These are phyloP conservation scores for Plasmopara halstedii DNA, from an alignment of 352 stramenopile species.

Conservation along the genomic window DNA sequence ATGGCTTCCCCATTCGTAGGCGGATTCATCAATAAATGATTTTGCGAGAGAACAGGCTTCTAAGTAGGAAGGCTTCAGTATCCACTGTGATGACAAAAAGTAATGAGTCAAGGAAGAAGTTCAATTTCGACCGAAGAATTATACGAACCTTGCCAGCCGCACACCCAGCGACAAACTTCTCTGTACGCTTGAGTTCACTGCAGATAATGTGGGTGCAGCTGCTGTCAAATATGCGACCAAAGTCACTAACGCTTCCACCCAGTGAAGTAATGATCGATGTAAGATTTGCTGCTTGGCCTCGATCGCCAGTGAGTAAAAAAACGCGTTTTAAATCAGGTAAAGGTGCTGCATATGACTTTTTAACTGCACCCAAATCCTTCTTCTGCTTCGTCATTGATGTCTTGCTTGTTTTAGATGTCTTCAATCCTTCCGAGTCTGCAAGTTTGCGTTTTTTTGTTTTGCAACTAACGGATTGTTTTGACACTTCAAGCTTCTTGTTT, in stretches of 20 bases:
- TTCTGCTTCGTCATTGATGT: slow-evolving; percentile 23
- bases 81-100: slow-evolving; percentile 46
- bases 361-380: slow-evolving; percentile 11
- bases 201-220: slow-evolving; percentile 82
- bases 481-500: slow-evolving; percentile 11
- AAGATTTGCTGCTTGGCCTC: slow-evolving; percentile 64
- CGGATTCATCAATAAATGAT: slow-evolving; percentile 64
- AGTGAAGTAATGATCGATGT: slow-evolving; percentile 68
- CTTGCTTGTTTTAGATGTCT: slow-evolving; percentile 7
- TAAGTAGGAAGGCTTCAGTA: slow-evolving; percentile 79
- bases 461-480: slow-evolving; percentile 12
- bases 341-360: slow-evolving; percentile 5
- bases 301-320: slow-evolving; percentile 70
- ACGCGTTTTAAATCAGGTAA: slow-evolving; percentile 17
- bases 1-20: slow-evolving; percentile 63
- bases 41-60: slow-evolving; percentile 48
- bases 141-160: slow-evolving; percentile 66
- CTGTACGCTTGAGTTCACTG: slow-evolving; percentile 79
- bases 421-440: slow-evolving; percentile 9
- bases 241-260: slow-evolving; percentile 54
- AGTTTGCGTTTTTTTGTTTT: slow-evolving; percentile 23
- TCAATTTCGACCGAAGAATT: background rate
- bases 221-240: slow-evolving; percentile 56
- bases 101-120: slow-evolving; percentile 2
- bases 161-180: slow-evolving; percentile 82